Percentiles rank a stretch among this genome's conserved stretches.
Evolutionary conservation across 108 stramenopile species (phyloP).

Genomic region (Fragilariopsis cylindrus): DNA sequence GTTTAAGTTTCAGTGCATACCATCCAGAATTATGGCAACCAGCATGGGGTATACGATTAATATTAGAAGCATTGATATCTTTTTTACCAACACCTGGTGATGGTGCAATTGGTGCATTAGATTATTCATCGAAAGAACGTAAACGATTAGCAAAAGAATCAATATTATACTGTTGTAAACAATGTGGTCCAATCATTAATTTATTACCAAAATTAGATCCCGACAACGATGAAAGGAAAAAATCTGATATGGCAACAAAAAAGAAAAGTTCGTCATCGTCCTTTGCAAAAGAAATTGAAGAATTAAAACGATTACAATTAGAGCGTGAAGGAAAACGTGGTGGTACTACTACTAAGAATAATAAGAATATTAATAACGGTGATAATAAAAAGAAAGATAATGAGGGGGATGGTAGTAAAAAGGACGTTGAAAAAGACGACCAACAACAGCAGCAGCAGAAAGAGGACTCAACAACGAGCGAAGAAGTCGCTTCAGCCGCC

Average conservation of each 20-base stretch:
- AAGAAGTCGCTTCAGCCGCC: neutral
- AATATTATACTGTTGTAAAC: conserved; percentile 51
- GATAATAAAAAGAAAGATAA: neutral
- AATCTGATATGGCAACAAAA: conserved; percentile 9
- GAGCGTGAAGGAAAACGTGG: conserved; percentile 44
- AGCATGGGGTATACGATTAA: conserved; percentile 93
- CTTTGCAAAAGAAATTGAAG: conserved; percentile 80
- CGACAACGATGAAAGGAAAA: conserved; percentile 18
- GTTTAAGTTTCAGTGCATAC: conserved; percentile 91
- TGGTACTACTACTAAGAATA: neutral
- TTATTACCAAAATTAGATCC: conserved; percentile 52
- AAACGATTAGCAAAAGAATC: conserved; percentile 68
- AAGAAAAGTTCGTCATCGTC: conserved; percentile 14
- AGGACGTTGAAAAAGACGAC: neutral
- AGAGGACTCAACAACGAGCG: neutral
- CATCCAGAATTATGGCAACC: conserved; percentile 99
- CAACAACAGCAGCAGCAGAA: neutral
- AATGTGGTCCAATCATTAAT: conserved; percentile 54
- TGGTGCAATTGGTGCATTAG: conserved; percentile 96
- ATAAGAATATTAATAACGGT: neutral
- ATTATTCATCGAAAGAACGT: conserved; percentile 82
- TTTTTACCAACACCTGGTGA: conserved; percentile 95
- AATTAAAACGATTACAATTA: conserved; percentile 67
- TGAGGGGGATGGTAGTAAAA: neutral
- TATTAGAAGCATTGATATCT: conserved; percentile 95